Evolutionary conservation across 2,329 filamentous ascomycete genomes (phyloP), one percentile per base, ranked within the genome.

Genomic region (Cladosporium sp.): DNA sequence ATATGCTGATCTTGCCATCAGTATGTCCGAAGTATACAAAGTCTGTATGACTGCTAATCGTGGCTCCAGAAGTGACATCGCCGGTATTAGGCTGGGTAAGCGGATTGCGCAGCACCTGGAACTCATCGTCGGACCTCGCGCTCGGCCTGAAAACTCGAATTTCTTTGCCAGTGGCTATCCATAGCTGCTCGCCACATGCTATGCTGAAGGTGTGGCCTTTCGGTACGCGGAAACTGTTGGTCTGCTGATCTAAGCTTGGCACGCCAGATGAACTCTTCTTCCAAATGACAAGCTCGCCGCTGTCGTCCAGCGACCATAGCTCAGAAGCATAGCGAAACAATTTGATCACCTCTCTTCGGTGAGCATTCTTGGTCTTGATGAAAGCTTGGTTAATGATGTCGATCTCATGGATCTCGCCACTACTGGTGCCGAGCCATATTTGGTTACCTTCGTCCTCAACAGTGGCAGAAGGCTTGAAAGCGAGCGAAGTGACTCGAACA

Each of bases 1-100:
- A 98, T n/a, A 98, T 88, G 66, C 91, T 95, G 64, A 99, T 88
- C 77, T 97, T 97, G 57, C 95, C 95, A 76, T 99, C 95, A 14
- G 86, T 88, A 75, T 99, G 95, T 1, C 95, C 95, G 70, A 99
- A 90, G 77, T 93, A 97, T 1, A 96, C 89, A 68, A 89, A 88
- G 65, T 91, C 91, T 0, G 90, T 88, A 55, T 93, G 87, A 28
- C 89, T 88, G 60, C 86, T 89, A 35, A 96, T 83, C 62, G 89
- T 84, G 2, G 93, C 87, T 5, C 93, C 94, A 0, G 92, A 92
- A 1, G 92, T 96, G 16, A 99, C 88, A 68, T 98, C 94, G 16
- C 93, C 93, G 11, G 91, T 89, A 65, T 88, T 88, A 18, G 90
- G 86, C 61, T 91, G 87, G 16, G 84, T 80, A 0, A 98, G 78